A percentile compares a stretch with the other conserved stretches of the same genome.
Evolutionary conservation across 1,284 basidiomycete species (phyloP).

Genomic region (Vanrija humicola): DNA sequence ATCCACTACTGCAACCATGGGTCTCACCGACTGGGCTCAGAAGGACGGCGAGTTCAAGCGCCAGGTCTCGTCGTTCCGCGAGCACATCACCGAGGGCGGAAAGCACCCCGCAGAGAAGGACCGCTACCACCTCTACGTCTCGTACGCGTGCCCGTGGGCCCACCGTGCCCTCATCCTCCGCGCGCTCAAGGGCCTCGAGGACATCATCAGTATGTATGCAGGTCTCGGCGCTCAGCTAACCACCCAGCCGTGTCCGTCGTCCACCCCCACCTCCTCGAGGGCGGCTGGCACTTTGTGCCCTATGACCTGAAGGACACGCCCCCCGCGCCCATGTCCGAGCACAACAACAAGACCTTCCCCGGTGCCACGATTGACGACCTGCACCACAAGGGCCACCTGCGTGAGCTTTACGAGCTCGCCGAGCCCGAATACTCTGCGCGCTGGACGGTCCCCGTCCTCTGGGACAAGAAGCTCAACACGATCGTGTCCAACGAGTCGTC

Average conservation of each 20-base stretch:
- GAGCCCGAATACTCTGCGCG: slow-evolving; percentile 63
- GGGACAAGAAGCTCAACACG: slow-evolving; percentile 84
- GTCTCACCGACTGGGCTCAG: slow-evolving; percentile 63
- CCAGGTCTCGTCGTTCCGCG: slow-evolving; percentile 66
- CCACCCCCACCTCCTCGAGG: slow-evolving; percentile 75
- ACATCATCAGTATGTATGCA: slow-evolving; percentile 62
- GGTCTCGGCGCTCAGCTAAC: background rate
- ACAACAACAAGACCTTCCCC: slow-evolving; percentile 59
- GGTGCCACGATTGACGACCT: slow-evolving; percentile 69
- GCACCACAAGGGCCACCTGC: slow-evolving; percentile 61
- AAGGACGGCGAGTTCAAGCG: slow-evolving; percentile 81
- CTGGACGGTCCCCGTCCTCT: slow-evolving; percentile 88
- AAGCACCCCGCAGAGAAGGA: slow-evolving; percentile 78
- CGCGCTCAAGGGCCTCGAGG: slow-evolving; percentile 86
- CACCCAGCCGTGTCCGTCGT: slow-evolving; percentile 68
- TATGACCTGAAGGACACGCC: slow-evolving; percentile 27
- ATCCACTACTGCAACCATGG: slow-evolving; percentile 22
- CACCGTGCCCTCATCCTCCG: slow-evolving; percentile 83
- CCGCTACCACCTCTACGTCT: slow-evolving; percentile 85
- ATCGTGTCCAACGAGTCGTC: slow-evolving; percentile 95
- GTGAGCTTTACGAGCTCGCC: slow-evolving; percentile 78
- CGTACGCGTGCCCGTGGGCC: slow-evolving; percentile 83
- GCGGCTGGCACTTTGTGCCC: slow-evolving; percentile 83
- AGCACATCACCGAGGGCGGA: slow-evolving; percentile 65
- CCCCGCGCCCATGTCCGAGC: slow-evolving; percentile 28